These are phyloP conservation scores for Excoecaria cochinchinensis DNA, from an alignment of 345 rosid genomes.

Conservation along the genomic window DNA sequence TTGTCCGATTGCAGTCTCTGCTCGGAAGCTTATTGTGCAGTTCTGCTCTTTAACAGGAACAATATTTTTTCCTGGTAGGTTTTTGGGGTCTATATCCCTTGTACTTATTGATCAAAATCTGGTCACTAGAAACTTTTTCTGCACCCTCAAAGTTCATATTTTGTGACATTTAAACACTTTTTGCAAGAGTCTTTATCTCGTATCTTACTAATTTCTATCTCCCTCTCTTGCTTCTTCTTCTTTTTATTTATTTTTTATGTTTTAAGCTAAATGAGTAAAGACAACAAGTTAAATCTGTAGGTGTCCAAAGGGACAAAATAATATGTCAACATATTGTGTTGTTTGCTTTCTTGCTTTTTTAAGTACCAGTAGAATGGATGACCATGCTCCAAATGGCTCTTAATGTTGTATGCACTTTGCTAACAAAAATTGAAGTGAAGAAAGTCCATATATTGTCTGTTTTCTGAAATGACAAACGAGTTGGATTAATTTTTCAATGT, in stretches of 20 bases:
- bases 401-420: not conserved
- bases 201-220: not conserved
- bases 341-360: not conserved
- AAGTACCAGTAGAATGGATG: not conserved
- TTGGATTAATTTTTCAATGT: not conserved
- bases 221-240: not conserved
- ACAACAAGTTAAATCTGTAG: not conserved
- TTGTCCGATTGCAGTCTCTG: conserved; percentile 90
- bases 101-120: not conserved
- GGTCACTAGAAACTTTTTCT: not conserved
- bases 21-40: conserved; percentile 90
- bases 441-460: not conserved
- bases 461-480: not conserved
- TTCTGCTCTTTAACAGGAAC: conserved; percentile 84
- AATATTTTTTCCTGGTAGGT: conserved; percentile 74
- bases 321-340: not conserved
- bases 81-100: not conserved
- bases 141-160: not conserved
- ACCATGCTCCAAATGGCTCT: not conserved
- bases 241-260: not conserved
- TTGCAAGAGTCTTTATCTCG: not conserved
- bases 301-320: no score
- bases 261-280: not conserved
- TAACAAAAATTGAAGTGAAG: not conserved
- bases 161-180: not conserved